Base-by-base conservation (phyloP, 257 asterid genomes). In the Salvia splendens region DNA sequence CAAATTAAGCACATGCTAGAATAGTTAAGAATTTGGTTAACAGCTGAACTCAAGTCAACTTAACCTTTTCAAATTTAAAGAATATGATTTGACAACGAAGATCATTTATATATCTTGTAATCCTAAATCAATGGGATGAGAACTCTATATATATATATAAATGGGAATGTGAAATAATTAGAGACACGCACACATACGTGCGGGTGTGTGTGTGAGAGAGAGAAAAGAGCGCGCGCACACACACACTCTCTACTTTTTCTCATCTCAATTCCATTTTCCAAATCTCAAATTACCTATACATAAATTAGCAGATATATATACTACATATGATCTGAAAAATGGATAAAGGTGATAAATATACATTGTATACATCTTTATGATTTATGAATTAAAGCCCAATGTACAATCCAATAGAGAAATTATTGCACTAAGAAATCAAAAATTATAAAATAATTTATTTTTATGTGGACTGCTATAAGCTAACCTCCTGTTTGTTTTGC, bases 151-250 rank as follows among this genome's bases (percentile, higher is more conserved):
- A 1, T 24, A 24, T 24, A 1, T 16, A 2, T 4, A 46, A 46
- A 12, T 15, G 15, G 20, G 28, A 15, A 49, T 6, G 15, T 49
- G 40, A 4, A 35, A 4, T 4, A 4, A 35, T 35, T 35, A 35
- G 7, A 38, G 0, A 14, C 9, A 30, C 46, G 20, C 49, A 50
- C 28, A 53, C 6, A 32, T 2, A 70, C 5, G 45, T 28, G 69
- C 11, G 49, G 46, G 33, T 46, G 48, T 68, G 61, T 12, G 76
- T 45, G 67, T 41, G 61, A 51, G 35, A 49, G 47, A 61, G 35
- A 49, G 47, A 14, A 64, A 14, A 60, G 50, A 24, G 67, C 40
- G 60, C 30, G 48, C 71, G 4, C 46, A 24, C 75, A 64, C 78
- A 75, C 62, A 68, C 67, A 70, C 59, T 38, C 58, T 24, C 30